These are phyloP conservation scores for Lactarius evosmus DNA, from an alignment of 768 basidiomycete species.

Conservation along the genomic window DNA sequence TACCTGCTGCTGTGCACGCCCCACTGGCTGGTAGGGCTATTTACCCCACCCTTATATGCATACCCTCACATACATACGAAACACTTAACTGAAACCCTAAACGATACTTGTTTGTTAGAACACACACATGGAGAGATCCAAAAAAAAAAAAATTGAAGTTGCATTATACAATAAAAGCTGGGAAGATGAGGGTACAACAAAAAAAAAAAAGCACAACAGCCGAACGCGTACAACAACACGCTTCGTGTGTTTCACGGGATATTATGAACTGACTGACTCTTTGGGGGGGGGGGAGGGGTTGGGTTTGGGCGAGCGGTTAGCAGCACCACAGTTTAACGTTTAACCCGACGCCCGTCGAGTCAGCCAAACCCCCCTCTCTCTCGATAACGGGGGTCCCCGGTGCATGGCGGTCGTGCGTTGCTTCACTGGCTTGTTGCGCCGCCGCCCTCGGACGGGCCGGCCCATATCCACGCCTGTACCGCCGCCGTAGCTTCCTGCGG, in stretches of 20 bases:
- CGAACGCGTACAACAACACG: not conserved
- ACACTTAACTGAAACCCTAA: not conserved
- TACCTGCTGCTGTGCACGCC: not conserved
- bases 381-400: no score
- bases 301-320: no score
- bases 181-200: constrained; percentile 4
- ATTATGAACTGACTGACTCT: no score
- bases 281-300: no score
- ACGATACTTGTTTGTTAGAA: constrained; percentile 15
- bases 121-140: not conserved
- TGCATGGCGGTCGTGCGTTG: no score
- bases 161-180: constrained; percentile 21
- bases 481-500: constrained; percentile 59
- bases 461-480: constrained; percentile 81
- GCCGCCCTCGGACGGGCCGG: constrained; percentile 3
- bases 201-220: not conserved
- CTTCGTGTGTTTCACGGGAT: no score
- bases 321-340: no score
- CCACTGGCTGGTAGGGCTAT: not conserved
- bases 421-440: no score
- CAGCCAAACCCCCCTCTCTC: no score
- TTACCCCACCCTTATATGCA: not conserved
- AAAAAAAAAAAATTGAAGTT: constrained; percentile 5
- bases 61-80: constrained; percentile 16
- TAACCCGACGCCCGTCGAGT: no score